phyloP scores from a whole-genome alignment of 164 flowering plant species.

The Echeveria elegans region DNA sequence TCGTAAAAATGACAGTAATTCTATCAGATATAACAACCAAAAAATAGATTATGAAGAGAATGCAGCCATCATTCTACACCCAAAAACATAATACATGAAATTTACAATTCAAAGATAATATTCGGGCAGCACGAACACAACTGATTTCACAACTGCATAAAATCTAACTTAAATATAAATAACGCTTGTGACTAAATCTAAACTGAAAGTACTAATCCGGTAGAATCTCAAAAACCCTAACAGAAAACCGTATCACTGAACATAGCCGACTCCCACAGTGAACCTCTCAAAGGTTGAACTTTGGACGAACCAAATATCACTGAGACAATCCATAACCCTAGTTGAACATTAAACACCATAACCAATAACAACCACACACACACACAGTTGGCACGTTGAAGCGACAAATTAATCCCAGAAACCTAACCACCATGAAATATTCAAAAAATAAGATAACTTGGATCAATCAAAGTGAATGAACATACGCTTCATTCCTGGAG shows the following conservation, averaged over 20 bases:
- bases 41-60: neutral
- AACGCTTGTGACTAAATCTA: neutral
- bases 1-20: neutral
- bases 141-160: neutral
- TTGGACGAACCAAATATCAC: neutral
- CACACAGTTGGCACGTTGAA: too few species aligned
- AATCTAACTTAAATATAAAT: neutral
- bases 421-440: neutral
- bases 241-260: neutral
- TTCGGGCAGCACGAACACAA: too few species aligned
- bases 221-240: neutral
- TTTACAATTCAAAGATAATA: neutral
- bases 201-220: neutral
- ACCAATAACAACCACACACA: neutral
- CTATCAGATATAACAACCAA: neutral
- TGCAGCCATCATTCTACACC: neutral
- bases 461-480: neutral
- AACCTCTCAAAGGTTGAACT: neutral
- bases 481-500: slow-evolving; percentile 48
- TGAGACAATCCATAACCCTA: neutral
- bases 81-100: neutral
- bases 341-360: neutral
- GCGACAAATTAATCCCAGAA: neutral
- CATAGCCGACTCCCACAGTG: neutral
- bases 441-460: neutral